These are phyloP conservation scores for Pythium volutum DNA, from an alignment of 352 stramenopile genomes.

Conservation along the genomic window DNA sequence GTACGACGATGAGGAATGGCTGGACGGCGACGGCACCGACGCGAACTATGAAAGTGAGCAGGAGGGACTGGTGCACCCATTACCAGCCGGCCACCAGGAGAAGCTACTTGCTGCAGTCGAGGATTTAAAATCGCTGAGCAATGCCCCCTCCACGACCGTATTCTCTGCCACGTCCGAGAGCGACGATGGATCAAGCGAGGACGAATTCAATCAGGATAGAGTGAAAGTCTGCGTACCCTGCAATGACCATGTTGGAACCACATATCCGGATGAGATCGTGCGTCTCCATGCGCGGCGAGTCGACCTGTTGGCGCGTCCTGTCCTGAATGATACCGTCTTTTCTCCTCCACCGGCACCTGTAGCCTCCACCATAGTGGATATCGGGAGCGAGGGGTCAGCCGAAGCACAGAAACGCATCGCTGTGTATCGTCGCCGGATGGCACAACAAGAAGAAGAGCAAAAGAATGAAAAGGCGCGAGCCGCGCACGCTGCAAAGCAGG, in stretches of 20 bases:
- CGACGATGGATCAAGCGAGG: not conserved
- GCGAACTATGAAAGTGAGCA: not conserved
- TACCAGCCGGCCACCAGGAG: not conserved
- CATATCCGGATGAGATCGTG: slow-evolving; percentile 5
- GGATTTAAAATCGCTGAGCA: not conserved
- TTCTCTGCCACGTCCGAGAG: not conserved
- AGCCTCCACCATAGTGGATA: not conserved
- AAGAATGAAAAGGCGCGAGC: slow-evolving; percentile 8
- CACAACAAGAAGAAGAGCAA: not conserved
- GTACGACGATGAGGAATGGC: slow-evolving; percentile 11
- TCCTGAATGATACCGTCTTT: not conserved
- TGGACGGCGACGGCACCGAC: slow-evolving; percentile 3
- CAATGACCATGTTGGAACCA: not conserved
- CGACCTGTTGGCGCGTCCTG: too few relatives aligned
- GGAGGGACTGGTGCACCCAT: slow-evolving; percentile 14
- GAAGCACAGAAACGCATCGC: slow-evolving; percentile 8
- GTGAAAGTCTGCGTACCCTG: not conserved
- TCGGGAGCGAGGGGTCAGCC: not conserved
- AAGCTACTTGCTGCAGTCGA: not conserved
- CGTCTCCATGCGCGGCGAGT: slow-evolving; percentile 7
- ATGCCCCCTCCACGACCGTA: not conserved
- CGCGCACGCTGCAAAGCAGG: slow-evolving; percentile 25
- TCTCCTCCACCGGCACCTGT: slow-evolving; percentile 1
- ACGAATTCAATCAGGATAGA: not conserved
- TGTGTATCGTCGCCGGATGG: slow-evolving; percentile 5